Percentiles rank a stretch among this genome's conserved stretches.
These are phyloP conservation scores for Epichloe bromicola DNA, from an alignment of 2,329 filamentous ascomycete species.

Conservation along the genomic window DNA sequence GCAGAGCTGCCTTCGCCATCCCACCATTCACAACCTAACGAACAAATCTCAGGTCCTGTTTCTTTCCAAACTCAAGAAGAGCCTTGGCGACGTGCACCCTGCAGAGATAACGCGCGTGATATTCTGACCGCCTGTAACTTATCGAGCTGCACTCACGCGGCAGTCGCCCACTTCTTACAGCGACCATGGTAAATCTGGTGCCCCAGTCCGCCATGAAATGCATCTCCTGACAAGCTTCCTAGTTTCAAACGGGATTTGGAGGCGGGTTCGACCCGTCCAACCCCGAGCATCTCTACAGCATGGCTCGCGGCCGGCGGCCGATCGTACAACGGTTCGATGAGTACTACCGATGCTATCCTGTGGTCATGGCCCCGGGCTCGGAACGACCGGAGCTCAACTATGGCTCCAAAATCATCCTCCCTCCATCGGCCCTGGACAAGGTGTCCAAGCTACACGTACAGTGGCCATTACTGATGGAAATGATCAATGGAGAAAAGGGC, in stretches of 20 bases:
- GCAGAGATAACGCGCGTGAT: not conserved
- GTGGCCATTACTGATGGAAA: conserved; percentile 93
- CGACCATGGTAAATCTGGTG: not conserved
- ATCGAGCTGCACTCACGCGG: not conserved
- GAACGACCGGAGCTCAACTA: conserved; percentile 87
- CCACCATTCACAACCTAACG: not conserved
- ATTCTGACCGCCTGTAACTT: not conserved
- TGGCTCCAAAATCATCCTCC: conserved; percentile 94
- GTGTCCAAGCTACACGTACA: conserved; percentile 91
- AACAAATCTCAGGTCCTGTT: no score
- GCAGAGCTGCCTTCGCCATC: conserved; percentile 7
- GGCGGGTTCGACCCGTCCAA: conserved; percentile 33
- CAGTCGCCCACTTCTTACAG: not conserved
- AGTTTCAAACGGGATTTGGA: conserved; percentile 21
- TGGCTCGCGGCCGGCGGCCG: conserved; percentile 35
- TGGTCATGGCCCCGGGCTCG: conserved; percentile 84
- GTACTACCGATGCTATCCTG: conserved; percentile 94
- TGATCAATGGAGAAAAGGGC: conserved; percentile 73
- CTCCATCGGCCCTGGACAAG: conserved; percentile 93
- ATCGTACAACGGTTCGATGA: conserved; percentile 79
- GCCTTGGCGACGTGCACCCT: no score
- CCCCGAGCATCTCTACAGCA: conserved; percentile 35
- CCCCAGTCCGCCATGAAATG: not conserved
- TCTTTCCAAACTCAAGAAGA: no score
- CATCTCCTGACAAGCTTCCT: not conserved